Percentiles rank a stretch among this genome's conserved stretches.
phyloP scores from a whole-genome alignment of 305 asterid species.

The Rubia peregrina region DNA sequence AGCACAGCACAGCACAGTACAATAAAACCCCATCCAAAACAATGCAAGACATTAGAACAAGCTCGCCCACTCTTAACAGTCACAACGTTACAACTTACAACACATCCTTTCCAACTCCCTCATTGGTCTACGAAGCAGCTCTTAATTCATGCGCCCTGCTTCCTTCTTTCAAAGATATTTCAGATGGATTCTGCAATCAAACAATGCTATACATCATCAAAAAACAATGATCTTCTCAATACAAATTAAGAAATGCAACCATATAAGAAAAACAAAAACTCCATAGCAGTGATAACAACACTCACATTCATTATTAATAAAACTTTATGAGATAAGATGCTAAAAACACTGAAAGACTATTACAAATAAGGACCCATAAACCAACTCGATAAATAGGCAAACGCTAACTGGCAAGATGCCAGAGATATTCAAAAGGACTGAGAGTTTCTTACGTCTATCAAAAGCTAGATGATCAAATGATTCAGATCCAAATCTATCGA shows the following conservation, averaged over 20 bases:
- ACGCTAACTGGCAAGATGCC: neutral
- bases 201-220: slow-evolving; percentile 6
- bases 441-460: neutral
- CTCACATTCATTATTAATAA: neutral
- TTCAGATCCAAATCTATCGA: neutral
- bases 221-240: neutral
- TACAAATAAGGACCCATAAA: neutral
- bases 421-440: neutral
- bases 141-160: slow-evolving; percentile 23
- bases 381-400: neutral
- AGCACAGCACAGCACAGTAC: neutral
- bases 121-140: slow-evolving; percentile 41
- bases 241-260: slow-evolving; percentile 6
- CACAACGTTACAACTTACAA: neutral
- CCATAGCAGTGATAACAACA: neutral
- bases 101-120: slow-evolving; percentile 7
- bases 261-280: neutral
- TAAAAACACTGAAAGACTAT: too few relatives aligned
- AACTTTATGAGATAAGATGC: too few relatives aligned
- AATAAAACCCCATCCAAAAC: neutral
- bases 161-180: slow-evolving; percentile 22
- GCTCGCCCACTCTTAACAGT: neutral
- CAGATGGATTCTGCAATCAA: slow-evolving; percentile 43
- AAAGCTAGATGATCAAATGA: neutral
- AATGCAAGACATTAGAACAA: neutral